Conservation (phyloP, 257 asterid genomes). For the Nicotiana sylvestris region DNA sequence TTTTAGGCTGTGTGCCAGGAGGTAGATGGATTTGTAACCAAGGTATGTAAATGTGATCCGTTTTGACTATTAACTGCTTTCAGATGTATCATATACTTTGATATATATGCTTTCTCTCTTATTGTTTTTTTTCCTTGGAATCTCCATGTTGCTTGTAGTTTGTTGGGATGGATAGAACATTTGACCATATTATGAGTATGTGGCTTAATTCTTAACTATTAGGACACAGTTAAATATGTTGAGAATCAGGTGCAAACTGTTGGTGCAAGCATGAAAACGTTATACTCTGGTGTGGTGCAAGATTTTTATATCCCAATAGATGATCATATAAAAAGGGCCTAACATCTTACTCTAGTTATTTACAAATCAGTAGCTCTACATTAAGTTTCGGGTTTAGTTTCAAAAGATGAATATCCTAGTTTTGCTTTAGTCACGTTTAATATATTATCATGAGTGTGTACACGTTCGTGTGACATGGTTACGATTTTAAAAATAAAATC, state of each 20-base stretch:
- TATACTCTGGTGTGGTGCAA: slow-evolving; percentile 49
- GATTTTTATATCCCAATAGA: slow-evolving; percentile 38
- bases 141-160: not conserved
- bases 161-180: not conserved
- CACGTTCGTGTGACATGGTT: no score
- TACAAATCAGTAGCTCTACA: no score
- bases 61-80: not conserved
- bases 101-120: slow-evolving; percentile 13
- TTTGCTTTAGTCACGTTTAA: no score
- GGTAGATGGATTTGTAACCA: slow-evolving; percentile 60
- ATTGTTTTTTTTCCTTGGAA: slow-evolving; percentile 10
- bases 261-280: slow-evolving; percentile 46
- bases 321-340: slow-evolving; percentile 8
- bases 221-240: slow-evolving; percentile 55
- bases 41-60: slow-evolving; percentile 35
- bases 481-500: no score
- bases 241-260: slow-evolving; percentile 61
- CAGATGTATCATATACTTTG: not conserved
- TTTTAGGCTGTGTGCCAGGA: slow-evolving; percentile 62
- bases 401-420: no score
- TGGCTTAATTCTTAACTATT: not conserved
- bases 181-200: not conserved
- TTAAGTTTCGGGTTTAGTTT: no score
- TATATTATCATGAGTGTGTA: no score
- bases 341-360: no score